Conservation (phyloP, 148 eudicot genomes). For the Silene latifolia region DNA sequence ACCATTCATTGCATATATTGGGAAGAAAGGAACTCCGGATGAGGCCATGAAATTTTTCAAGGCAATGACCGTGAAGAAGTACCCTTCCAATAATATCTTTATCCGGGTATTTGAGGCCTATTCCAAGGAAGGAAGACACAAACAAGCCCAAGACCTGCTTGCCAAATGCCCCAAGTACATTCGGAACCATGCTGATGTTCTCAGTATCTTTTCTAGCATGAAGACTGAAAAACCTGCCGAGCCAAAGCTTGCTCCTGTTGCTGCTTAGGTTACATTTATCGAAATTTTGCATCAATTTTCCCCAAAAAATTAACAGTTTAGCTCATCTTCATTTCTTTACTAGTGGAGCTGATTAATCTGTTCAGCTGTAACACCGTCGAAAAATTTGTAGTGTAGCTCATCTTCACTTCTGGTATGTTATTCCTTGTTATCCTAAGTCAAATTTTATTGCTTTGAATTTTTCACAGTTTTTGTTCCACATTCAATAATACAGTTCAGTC, state of each 20-base stretch:
- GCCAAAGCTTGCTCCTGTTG: constrained; percentile 19
- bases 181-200: constrained; percentile 67
- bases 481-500: too few species aligned
- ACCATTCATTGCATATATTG: constrained; percentile 52
- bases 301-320: constrained; percentile 9
- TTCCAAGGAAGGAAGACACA: constrained; percentile 50
- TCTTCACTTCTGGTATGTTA: neutral
- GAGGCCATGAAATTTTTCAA: constrained; percentile 52
- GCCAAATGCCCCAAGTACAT: constrained; percentile 57
- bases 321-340: neutral
- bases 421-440: too few species aligned
- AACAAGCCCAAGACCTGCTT: constrained; percentile 67
- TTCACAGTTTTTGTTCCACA: too few species aligned
- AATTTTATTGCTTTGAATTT: too few species aligned
- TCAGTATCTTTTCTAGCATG: constrained; percentile 55
- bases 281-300: constrained; percentile 5
- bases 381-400: constrained; percentile 15
- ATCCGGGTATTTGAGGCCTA: constrained; percentile 59
- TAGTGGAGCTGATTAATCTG: too few species aligned
- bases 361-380: neutral
- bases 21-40: constrained; percentile 55
- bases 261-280: constrained; percentile 33
- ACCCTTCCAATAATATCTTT: constrained; percentile 52
- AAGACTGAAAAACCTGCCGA: constrained; percentile 27
- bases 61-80: constrained; percentile 50